These are phyloP conservation scores for Backusella circina DNA, from an alignment of 192 early-diverging fungal genomes.

Conservation along the genomic window DNA sequence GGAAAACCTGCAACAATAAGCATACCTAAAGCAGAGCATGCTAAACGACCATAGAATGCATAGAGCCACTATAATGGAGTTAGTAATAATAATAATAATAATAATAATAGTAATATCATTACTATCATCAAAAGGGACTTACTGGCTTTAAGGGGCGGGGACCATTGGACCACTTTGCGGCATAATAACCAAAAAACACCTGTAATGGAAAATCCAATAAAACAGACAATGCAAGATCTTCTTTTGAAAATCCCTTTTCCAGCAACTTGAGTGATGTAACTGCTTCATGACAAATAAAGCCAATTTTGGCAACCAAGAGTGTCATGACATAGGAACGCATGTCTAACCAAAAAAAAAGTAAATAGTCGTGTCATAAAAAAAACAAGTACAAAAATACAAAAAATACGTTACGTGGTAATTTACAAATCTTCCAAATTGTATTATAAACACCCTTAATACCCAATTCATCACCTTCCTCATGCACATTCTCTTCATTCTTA, in stretches of 20 bases:
- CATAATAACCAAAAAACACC: conserved; percentile 96
- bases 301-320: conserved; percentile 86
- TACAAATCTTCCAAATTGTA: conserved; percentile 89
- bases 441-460: conserved; percentile 72
- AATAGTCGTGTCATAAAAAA: no score
- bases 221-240: conserved; percentile 90
- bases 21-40: conserved; percentile 82
- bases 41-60: conserved; percentile 84
- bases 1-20: conserved; percentile 80
- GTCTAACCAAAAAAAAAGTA: conserved; percentile 38
- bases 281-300: conserved; percentile 93
- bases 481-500: conserved; percentile 58
- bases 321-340: conserved; percentile 84
- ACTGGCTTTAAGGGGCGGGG: conserved; percentile 78
- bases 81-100: background rate
- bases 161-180: conserved; percentile 93
- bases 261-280: conserved; percentile 93
- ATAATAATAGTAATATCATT: no score
- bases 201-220: conserved; percentile 97
- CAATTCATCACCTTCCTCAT: conserved; percentile 52
- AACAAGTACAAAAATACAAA: background rate
- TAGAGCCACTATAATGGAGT: conserved; percentile 68
- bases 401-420: conserved; percentile 61
- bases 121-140: conserved; percentile 11
- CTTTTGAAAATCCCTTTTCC: conserved; percentile 91